Evolutionary conservation across 148 eudicot genomes (phyloP).

Genomic region (Rhododendron ovatum): DNA sequence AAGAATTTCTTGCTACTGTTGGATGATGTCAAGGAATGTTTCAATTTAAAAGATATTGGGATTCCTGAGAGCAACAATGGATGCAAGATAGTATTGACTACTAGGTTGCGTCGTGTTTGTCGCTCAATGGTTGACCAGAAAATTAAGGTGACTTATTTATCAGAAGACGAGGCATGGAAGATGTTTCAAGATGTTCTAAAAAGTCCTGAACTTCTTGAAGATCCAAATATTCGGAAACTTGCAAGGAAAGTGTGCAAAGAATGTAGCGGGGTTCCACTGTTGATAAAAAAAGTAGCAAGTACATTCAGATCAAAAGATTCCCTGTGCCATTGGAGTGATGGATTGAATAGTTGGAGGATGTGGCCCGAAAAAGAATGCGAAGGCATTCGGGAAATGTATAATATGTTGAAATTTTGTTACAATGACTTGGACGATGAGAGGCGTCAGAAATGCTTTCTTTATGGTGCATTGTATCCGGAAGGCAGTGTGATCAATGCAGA

Average conservation of each 20-base stretch:
- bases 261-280: conserved; percentile 3
- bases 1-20: too few relatives aligned
- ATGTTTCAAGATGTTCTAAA: too few relatives aligned
- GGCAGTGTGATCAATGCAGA: conserved; percentile 5
- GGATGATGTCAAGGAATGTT: too few relatives aligned
- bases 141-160: too few relatives aligned
- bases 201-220: too few relatives aligned
- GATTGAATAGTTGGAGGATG: conserved; percentile 5
- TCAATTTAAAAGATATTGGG: too few relatives aligned
- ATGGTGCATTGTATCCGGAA: conserved; percentile 14
- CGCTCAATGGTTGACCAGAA: too few relatives aligned
- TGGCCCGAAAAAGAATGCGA: conserved; percentile 10
- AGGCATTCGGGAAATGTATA: not conserved
- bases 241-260: not conserved
- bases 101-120: too few relatives aligned
- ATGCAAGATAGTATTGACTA: too few relatives aligned
- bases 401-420: conserved; percentile 10
- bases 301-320: conserved; percentile 1
- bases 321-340: conserved; percentile 1
- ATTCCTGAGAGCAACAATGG: too few relatives aligned
- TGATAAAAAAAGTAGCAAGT: conserved; percentile 4
- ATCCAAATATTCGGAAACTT: not conserved
- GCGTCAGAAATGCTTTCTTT: conserved; percentile 14
- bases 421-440: not conserved
- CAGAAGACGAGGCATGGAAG: too few relatives aligned